Conservation (phyloP, 1,284 basidiomycete species). For the Ceratobasidium theobromae region DNA sequence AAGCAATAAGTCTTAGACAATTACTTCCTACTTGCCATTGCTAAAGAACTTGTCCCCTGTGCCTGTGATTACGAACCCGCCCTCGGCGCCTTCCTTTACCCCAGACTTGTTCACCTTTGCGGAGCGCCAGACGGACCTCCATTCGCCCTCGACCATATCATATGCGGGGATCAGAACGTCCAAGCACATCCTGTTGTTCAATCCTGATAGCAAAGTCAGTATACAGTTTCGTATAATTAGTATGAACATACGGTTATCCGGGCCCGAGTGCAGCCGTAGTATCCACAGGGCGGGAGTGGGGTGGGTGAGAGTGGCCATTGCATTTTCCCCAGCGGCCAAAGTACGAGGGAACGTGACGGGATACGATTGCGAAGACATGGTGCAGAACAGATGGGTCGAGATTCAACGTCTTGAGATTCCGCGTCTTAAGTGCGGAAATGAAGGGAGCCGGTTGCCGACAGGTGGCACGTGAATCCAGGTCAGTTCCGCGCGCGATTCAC, state of each 20-base stretch:
- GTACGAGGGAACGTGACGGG: slow-evolving; percentile 18
- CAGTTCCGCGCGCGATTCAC: slow-evolving; percentile 5
- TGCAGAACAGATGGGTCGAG: background rate
- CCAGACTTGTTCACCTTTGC: slow-evolving; percentile 45
- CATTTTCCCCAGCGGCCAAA: slow-evolving; percentile 21
- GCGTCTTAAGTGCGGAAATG: background rate
- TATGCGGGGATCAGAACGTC: slow-evolving; percentile 71
- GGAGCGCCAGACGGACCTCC: slow-evolving; percentile 61
- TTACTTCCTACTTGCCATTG: slow-evolving; percentile 74
- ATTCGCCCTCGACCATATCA: slow-evolving; percentile 74
- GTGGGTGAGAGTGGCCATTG: slow-evolving; percentile 33
- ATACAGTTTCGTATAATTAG: background rate
- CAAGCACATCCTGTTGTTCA: slow-evolving; percentile 58
- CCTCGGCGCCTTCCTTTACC: slow-evolving; percentile 55
- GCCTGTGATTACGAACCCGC: slow-evolving; percentile 77
- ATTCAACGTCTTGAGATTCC: background rate
- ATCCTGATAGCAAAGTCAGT: background rate
- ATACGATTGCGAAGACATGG: slow-evolving; percentile 11
- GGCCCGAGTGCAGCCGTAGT: slow-evolving; percentile 74
- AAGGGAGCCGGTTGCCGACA: background rate
- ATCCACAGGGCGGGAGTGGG: slow-evolving; percentile 55
- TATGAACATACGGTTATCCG: slow-evolving; percentile 63
- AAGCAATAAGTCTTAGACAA: slow-evolving; percentile 30
- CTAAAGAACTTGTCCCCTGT: slow-evolving; percentile 84
- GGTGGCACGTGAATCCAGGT: slow-evolving; percentile 1